Percentiles rank a stretch among this genome's conserved stretches.
Evolutionary conservation across 768 basidiomycete species (phyloP).

Genomic region (Termitomyces sp.): DNA sequence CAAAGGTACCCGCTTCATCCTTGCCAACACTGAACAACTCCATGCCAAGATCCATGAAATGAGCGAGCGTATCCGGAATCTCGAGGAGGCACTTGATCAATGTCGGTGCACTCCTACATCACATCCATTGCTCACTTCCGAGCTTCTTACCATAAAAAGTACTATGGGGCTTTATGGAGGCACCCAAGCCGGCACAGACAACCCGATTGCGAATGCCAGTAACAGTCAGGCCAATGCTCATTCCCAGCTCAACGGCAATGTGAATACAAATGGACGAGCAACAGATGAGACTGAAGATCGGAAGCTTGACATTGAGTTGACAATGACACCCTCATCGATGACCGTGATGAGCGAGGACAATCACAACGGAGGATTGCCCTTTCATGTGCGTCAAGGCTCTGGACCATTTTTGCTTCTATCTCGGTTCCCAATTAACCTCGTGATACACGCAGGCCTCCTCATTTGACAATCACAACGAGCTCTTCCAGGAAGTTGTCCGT

Average conservation of each 20-base stretch:
- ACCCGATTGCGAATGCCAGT: not conserved
- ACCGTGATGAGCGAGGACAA: not conserved
- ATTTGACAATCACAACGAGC: conserved; percentile 19
- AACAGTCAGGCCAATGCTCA: not conserved
- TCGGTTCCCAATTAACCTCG: not conserved
- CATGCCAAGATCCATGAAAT: conserved; percentile 62
- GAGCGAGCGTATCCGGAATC: conserved; percentile 57
- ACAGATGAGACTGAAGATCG: conserved; percentile 7
- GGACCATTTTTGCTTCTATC: not conserved
- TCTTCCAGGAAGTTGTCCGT: conserved; percentile 38
- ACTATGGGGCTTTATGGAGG: conserved; percentile 44
- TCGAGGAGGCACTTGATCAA: conserved; percentile 48
- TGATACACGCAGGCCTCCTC: not conserved
- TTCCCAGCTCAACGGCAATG: not conserved
- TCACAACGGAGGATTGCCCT: not conserved
- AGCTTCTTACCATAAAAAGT: conserved; percentile 51
- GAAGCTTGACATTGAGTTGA: conserved; percentile 16
- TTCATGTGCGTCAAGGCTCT: conserved; percentile 1
- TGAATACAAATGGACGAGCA: not conserved
- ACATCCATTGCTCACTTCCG: conserved; percentile 47
- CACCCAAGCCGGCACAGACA: conserved; percentile 17
- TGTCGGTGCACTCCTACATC: conserved; percentile 21
- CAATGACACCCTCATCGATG: not conserved
- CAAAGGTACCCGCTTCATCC: conserved; percentile 61
- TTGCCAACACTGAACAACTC: conserved; percentile 62